Evolutionary conservation across 2,329 filamentous ascomycete genomes (phyloP).

Genomic region (Epichloe gansuensis): DNA sequence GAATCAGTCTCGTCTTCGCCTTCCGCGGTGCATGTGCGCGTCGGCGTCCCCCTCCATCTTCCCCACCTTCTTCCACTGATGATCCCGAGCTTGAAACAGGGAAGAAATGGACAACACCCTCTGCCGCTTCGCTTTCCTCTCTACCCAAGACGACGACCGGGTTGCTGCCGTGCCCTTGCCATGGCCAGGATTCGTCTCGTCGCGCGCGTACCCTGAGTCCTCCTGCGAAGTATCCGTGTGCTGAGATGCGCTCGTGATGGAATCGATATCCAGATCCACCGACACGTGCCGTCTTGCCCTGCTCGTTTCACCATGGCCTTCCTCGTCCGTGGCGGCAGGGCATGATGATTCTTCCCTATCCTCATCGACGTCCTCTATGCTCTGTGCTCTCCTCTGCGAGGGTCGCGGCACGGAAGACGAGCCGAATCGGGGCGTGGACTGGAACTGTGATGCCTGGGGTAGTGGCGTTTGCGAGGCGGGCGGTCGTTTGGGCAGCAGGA

Average conservation of each 20-base stretch:
- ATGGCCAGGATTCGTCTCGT: background rate
- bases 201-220: background rate
- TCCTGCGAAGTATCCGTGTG: background rate
- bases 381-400: slow-evolving; percentile 16
- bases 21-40: background rate
- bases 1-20: background rate
- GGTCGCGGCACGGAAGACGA: slow-evolving; percentile 19
- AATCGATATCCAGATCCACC: background rate
- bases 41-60: background rate
- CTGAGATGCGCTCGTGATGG: background rate
- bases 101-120: slow-evolving; percentile 14
- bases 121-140: slow-evolving; percentile 9
- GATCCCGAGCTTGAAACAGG: slow-evolving; percentile 8
- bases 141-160: slow-evolving; percentile 1
- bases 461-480: slow-evolving; percentile 21
- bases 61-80: background rate
- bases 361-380: slow-evolving; percentile 23
- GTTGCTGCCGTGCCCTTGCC: too few relatives aligned
- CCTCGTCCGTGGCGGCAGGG: background rate
- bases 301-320: background rate
- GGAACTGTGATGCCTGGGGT: slow-evolving; percentile 19
- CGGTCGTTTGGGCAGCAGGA: slow-evolving; percentile 24
- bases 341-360: slow-evolving; percentile 7
- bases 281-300: background rate
- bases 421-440: slow-evolving; percentile 27